Base-by-base conservation (phyloP, 257 asterid species). In the Solanum lycopersicoides region DNA sequence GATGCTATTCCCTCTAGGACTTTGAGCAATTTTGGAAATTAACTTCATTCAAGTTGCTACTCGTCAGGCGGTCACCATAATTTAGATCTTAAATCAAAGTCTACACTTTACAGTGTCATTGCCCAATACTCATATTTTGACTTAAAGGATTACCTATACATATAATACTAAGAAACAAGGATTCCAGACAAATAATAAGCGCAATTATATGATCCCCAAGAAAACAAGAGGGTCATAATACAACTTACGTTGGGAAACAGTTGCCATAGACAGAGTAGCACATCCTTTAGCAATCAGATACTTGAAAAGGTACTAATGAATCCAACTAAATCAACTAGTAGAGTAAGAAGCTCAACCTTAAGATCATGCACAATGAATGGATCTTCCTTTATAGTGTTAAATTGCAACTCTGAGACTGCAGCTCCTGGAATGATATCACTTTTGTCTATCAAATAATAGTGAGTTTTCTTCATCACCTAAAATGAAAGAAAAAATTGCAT, bases 381-480 rank as follows among this genome's bases (percentile, higher is more conserved):
- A 83, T 94, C 93, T 90, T 97, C 98, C 42, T 93, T 87, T 88
- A 97, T 97, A 68, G 93, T 89, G 91, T 93, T 94, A 90, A 97
- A 97, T 87, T 95, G 96, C 96, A 95, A 94, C 41, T 88, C 92
- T 69, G 99, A 97, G 88, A 96, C 99, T 35, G 99, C 99, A 87
- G 99, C 99, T 77, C 98, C 99, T 16, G 98, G 97, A 88, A 87
- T 90, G 35, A 97, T 28, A 34, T 89, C 89, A 86, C 98, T 95
- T 42, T 91, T 95, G 88, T 97, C 99, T 42, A 97, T 95, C 91
- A 97, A 92, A 91, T 97, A 97, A 91, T 92, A 95, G 87, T 96
- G 99, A 74, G 99, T 97, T 92, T 95, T 96, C 93, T 94, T 97
- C 99, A 96, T 96, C 88, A 97, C 99, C 99, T 97, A 90, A 87